Conservation (phyloP, 768 basidiomycete genomes). For the Collybia nuda region DNA sequence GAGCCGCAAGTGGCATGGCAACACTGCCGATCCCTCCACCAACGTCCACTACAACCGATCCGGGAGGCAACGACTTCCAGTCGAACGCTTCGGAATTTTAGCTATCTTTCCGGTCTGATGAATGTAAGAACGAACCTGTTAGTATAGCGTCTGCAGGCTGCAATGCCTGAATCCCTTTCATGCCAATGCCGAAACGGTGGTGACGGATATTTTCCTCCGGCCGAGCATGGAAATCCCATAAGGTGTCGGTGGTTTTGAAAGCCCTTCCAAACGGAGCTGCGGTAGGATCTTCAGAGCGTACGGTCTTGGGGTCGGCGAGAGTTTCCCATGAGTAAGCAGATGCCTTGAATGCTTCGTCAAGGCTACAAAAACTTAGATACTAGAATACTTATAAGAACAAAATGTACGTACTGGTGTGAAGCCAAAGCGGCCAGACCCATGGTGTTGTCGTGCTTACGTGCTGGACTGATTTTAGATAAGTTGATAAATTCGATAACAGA, state of each 20-base stretch:
- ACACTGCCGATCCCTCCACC: slow-evolving; percentile 11
- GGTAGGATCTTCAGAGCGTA: slow-evolving; percentile 20
- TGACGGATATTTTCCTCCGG: slow-evolving; percentile 8
- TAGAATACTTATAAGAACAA: neutral
- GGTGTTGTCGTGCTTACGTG: slow-evolving; percentile 12
- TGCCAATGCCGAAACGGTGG: slow-evolving; percentile 28
- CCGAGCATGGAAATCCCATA: slow-evolving; percentile 26
- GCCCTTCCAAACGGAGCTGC: slow-evolving; percentile 24
- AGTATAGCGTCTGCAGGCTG: slow-evolving; percentile 20
- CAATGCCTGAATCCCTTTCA: slow-evolving; percentile 25
- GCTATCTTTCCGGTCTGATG: neutral
- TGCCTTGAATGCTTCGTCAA: slow-evolving; percentile 30
- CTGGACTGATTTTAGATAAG: no score
- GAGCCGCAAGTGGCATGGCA: slow-evolving; percentile 8
- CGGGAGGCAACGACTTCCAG: slow-evolving; percentile 4
- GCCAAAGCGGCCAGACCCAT: slow-evolving; percentile 23
- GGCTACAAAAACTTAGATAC: slow-evolving; percentile 9
- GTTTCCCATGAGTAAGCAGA: slow-evolving; percentile 29
- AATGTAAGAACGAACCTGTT: slow-evolving; percentile 4
- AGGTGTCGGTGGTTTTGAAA: slow-evolving; percentile 14
- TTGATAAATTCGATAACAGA: no score
- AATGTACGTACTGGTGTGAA: slow-evolving; percentile 19
- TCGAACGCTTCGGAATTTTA: slow-evolving; percentile 5
- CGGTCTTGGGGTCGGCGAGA: slow-evolving; percentile 24
- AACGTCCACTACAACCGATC: slow-evolving; percentile 13